These are phyloP conservation scores for Mycena kentingensis DNA, from an alignment of 768 basidiomycete genomes.

Conservation along the genomic window DNA sequence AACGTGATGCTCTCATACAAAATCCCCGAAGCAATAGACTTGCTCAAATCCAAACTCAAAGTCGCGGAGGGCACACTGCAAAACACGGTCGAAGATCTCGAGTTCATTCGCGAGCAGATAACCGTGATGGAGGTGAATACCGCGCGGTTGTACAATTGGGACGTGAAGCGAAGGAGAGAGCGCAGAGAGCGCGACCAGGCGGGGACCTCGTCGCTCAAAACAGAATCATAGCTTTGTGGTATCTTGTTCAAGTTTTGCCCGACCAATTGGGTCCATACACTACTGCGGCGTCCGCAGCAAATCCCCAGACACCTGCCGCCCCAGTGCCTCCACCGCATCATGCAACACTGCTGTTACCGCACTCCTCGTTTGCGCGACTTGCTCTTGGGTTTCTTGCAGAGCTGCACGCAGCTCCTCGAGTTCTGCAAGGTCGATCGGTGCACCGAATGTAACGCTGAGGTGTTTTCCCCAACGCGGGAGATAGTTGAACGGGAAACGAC, in stretches of 20 bases:
- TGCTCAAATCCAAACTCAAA: conserved; percentile 74
- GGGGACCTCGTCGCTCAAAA: neutral
- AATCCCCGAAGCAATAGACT: conserved; percentile 69
- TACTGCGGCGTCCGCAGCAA: conserved; percentile 27
- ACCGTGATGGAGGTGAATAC: conserved; percentile 97
- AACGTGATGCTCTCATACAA: conserved; percentile 98
- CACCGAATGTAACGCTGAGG: conserved; percentile 79
- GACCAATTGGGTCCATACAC: too few relatives aligned
- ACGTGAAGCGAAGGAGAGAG: conserved; percentile 81
- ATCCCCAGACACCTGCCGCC: conserved; percentile 50
- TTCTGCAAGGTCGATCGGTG: conserved; percentile 57
- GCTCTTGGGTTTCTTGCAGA: conserved; percentile 18
- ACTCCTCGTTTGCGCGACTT: conserved; percentile 46
- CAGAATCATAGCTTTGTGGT: too few relatives aligned
- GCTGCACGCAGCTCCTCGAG: conserved; percentile 28
- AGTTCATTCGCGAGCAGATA: conserved; percentile 90
- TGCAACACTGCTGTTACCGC: conserved; percentile 58
- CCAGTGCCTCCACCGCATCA: conserved; percentile 52
- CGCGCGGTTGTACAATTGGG: conserved; percentile 95
- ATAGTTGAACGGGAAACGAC: conserved; percentile 72
- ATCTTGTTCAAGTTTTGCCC: too few relatives aligned
- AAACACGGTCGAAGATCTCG: conserved; percentile 83
- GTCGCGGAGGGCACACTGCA: conserved; percentile 66
- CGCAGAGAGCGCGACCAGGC: conserved; percentile 44
- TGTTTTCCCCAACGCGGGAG: conserved; percentile 61